Percentiles rank a stretch among this genome's conserved stretches.
These are phyloP conservation scores for Triticum monococcum DNA, from an alignment of 176 grass and related monocot genomes.

Conservation along the genomic window DNA sequence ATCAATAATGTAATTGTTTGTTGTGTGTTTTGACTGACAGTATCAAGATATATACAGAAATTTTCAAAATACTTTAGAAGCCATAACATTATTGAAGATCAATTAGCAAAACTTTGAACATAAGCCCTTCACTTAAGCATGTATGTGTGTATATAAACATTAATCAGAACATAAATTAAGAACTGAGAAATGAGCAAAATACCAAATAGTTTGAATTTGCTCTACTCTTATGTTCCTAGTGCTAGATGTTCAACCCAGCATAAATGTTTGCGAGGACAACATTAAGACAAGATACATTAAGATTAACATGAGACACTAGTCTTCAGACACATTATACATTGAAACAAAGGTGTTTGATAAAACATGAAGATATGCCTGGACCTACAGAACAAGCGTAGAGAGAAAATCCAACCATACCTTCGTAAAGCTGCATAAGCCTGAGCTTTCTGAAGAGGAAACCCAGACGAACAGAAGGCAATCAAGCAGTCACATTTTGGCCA, in stretches of 20 bases:
- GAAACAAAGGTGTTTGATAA: slow-evolving; percentile 1
- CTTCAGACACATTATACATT: slow-evolving; percentile 6
- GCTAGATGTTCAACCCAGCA: slow-evolving; percentile 4
- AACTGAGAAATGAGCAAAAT: slow-evolving; percentile 8
- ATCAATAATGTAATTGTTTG: neutral
- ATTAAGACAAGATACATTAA: slow-evolving; percentile 1
- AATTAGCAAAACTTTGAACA: neutral
- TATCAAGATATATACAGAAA: neutral
- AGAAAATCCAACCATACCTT: slow-evolving; percentile 44
- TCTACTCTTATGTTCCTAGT: neutral
- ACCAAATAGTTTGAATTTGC: neutral
- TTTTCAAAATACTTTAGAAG: neutral
- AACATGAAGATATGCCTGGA: neutral
- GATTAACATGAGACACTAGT: neutral
- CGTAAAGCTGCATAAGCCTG: slow-evolving; percentile 79
- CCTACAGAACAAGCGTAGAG: neutral
- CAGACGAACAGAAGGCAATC: slow-evolving; percentile 95
- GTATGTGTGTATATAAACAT: neutral
- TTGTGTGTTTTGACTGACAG: slow-evolving; percentile 14
- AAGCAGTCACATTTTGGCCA: slow-evolving; percentile 98
- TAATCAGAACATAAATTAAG: neutral
- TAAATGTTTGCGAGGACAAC: neutral
- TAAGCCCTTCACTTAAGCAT: neutral
- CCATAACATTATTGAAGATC: neutral
- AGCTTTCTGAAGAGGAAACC: slow-evolving; percentile 88